Conservation (phyloP, 2,329 filamentous ascomycete genomes). For the Conoideocrella luteorostrata region DNA sequence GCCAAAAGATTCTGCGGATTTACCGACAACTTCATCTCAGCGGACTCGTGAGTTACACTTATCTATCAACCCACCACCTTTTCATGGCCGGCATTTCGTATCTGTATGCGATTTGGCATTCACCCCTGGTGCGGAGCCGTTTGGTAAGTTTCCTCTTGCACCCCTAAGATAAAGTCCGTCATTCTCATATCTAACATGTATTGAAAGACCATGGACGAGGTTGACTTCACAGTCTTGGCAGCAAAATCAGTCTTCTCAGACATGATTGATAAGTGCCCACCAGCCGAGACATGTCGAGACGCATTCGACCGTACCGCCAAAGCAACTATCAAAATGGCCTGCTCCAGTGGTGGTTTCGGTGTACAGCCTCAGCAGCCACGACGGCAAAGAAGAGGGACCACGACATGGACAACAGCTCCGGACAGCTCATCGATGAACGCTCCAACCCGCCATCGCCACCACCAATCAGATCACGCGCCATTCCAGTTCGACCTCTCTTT, state of each 20-base stretch:
- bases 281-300: conserved; percentile 88
- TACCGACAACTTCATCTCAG: conserved; percentile 85
- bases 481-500: conserved; percentile 30
- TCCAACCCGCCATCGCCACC: conserved; percentile 19
- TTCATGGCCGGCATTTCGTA: conserved; percentile 98
- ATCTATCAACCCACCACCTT: conserved; percentile 88
- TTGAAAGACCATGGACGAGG: conserved; percentile 74
- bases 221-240: conserved; percentile 93
- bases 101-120: conserved; percentile 96
- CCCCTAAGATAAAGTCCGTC: conserved; percentile 2
- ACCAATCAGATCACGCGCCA: conserved; percentile 23
- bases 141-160: conserved; percentile 52
- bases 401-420: conserved; percentile 22
- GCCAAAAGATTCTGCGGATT: conserved; percentile 83
- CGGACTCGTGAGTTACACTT: conserved; percentile 91
- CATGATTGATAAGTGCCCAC: conserved; percentile 88
- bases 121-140: conserved; percentile 75
- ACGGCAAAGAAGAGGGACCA: conserved; percentile 20
- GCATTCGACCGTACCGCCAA: conserved; percentile 94
- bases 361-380: conserved; percentile 21
- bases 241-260: conserved; percentile 90
- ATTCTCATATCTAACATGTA: conserved; percentile 1
- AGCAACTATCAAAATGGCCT: conserved; percentile 91
- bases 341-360: conserved; percentile 78
- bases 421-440: conserved; percentile 18